phyloP scores from a whole-genome alignment of 2,329 filamentous ascomycete genomes.

The Sclerotinia borealis region DNA sequence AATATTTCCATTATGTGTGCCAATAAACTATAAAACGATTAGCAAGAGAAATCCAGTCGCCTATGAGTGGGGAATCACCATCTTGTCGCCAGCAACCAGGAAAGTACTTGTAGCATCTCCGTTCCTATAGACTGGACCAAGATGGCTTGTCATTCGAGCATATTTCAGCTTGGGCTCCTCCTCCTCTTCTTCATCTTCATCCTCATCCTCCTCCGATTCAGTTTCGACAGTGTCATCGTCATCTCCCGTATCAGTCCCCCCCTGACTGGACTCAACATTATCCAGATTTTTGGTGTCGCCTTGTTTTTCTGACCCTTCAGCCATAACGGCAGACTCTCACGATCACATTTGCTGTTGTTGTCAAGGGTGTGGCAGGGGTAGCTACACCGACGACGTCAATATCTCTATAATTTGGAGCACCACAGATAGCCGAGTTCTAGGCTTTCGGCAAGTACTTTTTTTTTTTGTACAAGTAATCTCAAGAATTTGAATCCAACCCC shows the following conservation, averaged over 20 bases:
- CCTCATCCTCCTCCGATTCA: slow-evolving; percentile 38
- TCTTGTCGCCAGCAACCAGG: slow-evolving; percentile 88
- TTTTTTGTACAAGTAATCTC: background rate
- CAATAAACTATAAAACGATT: slow-evolving; percentile 60
- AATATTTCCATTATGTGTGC: slow-evolving; percentile 95
- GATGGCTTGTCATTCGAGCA: slow-evolving; percentile 72
- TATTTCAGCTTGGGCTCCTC: slow-evolving; percentile 96
- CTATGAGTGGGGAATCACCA: slow-evolving; percentile 53
- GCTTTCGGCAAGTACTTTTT: slow-evolving; percentile 10
- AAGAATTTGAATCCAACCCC: background rate
- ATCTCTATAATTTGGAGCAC: slow-evolving; percentile 20
- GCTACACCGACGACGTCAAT: slow-evolving; percentile 23
- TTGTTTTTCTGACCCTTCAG: slow-evolving; percentile 28
- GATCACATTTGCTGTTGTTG: slow-evolving; percentile 30
- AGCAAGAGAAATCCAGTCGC: slow-evolving; percentile 23
- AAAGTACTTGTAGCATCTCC: slow-evolving; percentile 92
- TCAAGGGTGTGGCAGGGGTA: slow-evolving; percentile 17
- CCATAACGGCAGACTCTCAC: slow-evolving; percentile 29
- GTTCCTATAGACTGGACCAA: slow-evolving; percentile 81
- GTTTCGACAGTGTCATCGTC: slow-evolving; percentile 32
- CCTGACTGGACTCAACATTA: slow-evolving; percentile 20
- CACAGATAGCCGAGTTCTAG: slow-evolving; percentile 11
- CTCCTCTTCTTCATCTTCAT: slow-evolving; percentile 68
- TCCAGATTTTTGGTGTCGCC: slow-evolving; percentile 24
- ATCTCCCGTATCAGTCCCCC: slow-evolving; percentile 19